Percentiles rank a stretch among this genome's conserved stretches.
Conservation (phyloP, 176 grass and related monocot species). For the Aegilops speltoides region DNA sequence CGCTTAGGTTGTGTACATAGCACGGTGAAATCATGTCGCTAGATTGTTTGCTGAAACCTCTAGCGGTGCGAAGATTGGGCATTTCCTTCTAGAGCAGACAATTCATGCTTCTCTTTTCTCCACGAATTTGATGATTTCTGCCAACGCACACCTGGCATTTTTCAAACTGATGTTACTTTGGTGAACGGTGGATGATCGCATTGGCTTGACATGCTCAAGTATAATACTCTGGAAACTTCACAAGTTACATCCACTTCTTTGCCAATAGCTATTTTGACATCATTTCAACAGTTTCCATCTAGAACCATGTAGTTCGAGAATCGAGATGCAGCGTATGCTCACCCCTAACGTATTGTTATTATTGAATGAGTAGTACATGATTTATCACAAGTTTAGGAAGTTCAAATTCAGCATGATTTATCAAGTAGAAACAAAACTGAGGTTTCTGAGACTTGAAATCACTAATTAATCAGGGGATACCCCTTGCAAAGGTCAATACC, state of each 20-base stretch:
- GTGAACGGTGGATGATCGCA: not conserved
- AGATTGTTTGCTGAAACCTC: constrained; percentile 43
- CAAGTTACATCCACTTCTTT: not conserved
- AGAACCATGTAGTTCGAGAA: not conserved
- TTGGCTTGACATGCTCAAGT: not conserved
- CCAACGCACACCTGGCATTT: constrained; percentile 8
- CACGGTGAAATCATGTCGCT: not conserved
- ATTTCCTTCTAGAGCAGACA: constrained; percentile 28
- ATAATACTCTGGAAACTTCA: constrained; percentile 7
- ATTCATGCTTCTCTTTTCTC: not conserved
- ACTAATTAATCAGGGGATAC: too few species aligned
- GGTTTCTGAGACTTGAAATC: too few species aligned
- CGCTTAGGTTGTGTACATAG: constrained; percentile 41
- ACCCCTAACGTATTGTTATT: not conserved
- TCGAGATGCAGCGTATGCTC: not conserved
- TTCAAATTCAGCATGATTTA: too few species aligned
- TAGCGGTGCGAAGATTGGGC: not conserved
- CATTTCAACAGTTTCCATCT: not conserved
- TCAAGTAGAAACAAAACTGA: too few species aligned
- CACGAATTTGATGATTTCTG: constrained; percentile 13
- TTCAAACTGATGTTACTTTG: not conserved
- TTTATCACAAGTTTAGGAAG: not conserved
- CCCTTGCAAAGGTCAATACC: too few species aligned
- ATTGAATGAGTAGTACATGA: not conserved
- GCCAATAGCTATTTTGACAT: not conserved